Evolutionary conservation across 139 green algal species (phyloP).

Genomic region (Parachlorella kessleri): DNA sequence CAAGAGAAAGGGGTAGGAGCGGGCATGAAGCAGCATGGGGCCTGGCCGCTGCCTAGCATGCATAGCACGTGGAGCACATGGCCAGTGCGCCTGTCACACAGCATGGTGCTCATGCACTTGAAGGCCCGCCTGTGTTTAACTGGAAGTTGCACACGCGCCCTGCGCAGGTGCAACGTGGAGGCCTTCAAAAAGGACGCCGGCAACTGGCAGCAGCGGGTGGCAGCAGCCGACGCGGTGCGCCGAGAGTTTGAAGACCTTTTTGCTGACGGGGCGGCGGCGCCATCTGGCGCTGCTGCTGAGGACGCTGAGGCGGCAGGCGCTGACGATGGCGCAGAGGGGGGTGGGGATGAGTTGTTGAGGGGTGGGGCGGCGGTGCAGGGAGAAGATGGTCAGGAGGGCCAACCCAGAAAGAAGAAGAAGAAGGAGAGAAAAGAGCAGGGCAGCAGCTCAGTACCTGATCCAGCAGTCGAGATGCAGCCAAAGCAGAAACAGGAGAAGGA

Average conservation of each 20-base stretch:
- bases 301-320: neutral
- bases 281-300: neutral
- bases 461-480: neutral
- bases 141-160: too few species aligned
- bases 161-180: constrained; percentile 33
- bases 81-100: too few species aligned
- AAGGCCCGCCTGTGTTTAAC: too few species aligned
- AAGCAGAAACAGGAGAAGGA: neutral
- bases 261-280: neutral
- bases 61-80: too few species aligned
- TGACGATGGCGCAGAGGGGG: neutral
- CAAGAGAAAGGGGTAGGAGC: too few species aligned
- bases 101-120: too few species aligned
- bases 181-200: constrained; percentile 33
- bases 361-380: neutral
- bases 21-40: too few species aligned
- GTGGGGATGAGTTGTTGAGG: neutral
- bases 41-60: too few species aligned
- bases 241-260: constrained; percentile 46
- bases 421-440: constrained; percentile 24
- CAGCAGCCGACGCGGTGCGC: constrained; percentile 9
- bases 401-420: constrained; percentile 3
- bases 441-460: neutral
- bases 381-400: neutral
- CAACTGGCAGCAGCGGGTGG: constrained; percentile 18